Conservation (phyloP, 768 basidiomycete genomes). For the Artomyces pyxidatus region DNA sequence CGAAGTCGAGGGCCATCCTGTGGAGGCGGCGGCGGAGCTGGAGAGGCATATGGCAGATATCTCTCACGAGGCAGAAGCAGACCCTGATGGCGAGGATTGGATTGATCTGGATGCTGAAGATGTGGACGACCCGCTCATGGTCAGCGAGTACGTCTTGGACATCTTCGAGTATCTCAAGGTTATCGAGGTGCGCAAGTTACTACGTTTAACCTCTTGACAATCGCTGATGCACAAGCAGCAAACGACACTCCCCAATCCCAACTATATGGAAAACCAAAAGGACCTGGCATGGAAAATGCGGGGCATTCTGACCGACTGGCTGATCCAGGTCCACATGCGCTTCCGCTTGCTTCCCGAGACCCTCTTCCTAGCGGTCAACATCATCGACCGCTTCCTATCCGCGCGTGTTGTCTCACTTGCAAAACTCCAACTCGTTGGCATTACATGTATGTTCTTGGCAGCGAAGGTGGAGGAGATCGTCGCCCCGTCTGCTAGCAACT, state of each 20-base stretch:
- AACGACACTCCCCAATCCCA: slow-evolving; percentile 69
- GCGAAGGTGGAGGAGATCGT: slow-evolving; percentile 92
- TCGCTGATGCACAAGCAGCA: slow-evolving; percentile 33
- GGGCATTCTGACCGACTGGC: slow-evolving; percentile 85
- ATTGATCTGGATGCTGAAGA: slow-evolving; percentile 91
- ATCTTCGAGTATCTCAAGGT: slow-evolving; percentile 88
- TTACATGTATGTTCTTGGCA: slow-evolving; percentile 80
- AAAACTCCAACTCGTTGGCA: slow-evolving; percentile 74
- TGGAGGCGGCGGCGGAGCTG: slow-evolving; percentile 25
- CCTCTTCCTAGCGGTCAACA: slow-evolving; percentile 81
- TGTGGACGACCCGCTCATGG: slow-evolving; percentile 92
- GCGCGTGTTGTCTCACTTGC: slow-evolving; percentile 49
- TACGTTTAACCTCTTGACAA: slow-evolving; percentile 7
- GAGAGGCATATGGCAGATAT: slow-evolving; percentile 20
- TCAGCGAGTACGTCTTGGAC: slow-evolving; percentile 90
- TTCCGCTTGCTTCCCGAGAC: slow-evolving; percentile 87
- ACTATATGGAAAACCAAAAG: slow-evolving; percentile 79
- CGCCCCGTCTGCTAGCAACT: slow-evolving; percentile 75
- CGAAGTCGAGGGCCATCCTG: slow-evolving; percentile 36
- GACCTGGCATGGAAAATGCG: slow-evolving; percentile 89
- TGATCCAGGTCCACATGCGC: slow-evolving; percentile 83
- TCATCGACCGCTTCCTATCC: slow-evolving; percentile 64
- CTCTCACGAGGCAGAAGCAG: slow-evolving; percentile 51
- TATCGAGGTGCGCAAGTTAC: slow-evolving; percentile 54
- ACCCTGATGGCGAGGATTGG: slow-evolving; percentile 65